Evolutionary conservation across 345 rosid species (phyloP).

Genomic region (Ceriops decandra): DNA sequence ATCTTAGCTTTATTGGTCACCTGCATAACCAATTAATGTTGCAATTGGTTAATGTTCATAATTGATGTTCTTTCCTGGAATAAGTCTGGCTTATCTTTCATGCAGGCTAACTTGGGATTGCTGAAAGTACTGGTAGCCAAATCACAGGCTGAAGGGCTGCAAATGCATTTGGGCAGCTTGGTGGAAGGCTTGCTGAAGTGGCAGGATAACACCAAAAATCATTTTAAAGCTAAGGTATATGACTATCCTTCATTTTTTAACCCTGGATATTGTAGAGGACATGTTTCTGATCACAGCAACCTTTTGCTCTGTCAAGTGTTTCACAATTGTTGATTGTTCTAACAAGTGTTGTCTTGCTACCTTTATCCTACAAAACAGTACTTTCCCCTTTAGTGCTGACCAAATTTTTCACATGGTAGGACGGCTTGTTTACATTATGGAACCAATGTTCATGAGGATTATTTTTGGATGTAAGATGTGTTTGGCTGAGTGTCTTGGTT

Average conservation of each 20-base stretch:
- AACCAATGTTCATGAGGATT: too few species aligned
- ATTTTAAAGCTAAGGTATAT: constrained; percentile 85
- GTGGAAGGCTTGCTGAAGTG: constrained; percentile 85
- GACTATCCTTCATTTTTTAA: background rate
- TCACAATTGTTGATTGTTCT: too few species aligned
- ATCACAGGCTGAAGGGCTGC: constrained; percentile 77
- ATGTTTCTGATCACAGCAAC: background rate
- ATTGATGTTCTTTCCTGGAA: background rate
- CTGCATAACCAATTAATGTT: background rate
- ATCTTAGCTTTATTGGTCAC: background rate
- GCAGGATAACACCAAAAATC: constrained; percentile 79
- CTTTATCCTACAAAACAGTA: too few species aligned
- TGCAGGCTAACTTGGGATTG: constrained; percentile 94
- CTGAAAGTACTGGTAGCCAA: constrained; percentile 89
- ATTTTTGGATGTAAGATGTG: too few species aligned
- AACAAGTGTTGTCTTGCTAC: too few species aligned
- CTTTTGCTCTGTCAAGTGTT: too few species aligned
- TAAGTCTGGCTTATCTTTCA: constrained; percentile 5
- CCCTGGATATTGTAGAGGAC: background rate
- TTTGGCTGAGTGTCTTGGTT: too few species aligned
- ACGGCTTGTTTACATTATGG: too few species aligned
- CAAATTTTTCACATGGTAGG: too few species aligned
- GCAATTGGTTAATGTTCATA: background rate
- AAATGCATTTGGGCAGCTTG: constrained; percentile 60
- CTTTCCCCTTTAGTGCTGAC: too few species aligned